Evolutionary conservation across 257 asterid species (phyloP).

Genomic region (Perilla frutescens): DNA sequence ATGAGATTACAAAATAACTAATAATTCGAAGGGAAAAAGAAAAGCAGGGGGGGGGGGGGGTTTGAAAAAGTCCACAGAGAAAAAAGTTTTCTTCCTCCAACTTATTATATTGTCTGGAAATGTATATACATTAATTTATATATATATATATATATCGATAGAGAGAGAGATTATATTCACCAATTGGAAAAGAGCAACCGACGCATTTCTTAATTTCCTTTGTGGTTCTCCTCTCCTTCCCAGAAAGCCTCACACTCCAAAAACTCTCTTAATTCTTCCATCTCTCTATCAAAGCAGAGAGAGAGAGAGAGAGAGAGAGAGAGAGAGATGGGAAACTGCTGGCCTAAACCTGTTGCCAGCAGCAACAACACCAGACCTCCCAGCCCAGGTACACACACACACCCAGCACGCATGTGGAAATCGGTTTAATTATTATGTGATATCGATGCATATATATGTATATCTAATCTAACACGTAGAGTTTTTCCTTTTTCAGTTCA

Average conservation of each 20-base stretch:
- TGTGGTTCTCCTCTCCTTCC: constrained; percentile 35
- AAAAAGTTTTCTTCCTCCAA: background rate
- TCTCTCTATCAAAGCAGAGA: background rate
- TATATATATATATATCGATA: background rate
- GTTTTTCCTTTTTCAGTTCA: constrained; percentile 1
- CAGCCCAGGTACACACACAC: constrained; percentile 42
- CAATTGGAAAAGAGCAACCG: background rate
- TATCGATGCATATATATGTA: background rate
- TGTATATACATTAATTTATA: background rate
- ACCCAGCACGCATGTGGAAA: background rate
- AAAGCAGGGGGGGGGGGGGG: background rate
- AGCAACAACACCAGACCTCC: constrained; percentile 35
- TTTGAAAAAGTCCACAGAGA: constrained; percentile 36
- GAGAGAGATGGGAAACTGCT: constrained; percentile 55
- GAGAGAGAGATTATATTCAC: background rate
- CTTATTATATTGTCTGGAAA: background rate
- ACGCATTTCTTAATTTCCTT: constrained; percentile 19
- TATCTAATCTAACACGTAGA: background rate
- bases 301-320: constrained; percentile 14
- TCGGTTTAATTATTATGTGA: background rate
- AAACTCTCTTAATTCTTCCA: background rate
- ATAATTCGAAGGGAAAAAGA: too few relatives aligned
- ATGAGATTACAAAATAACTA: too few relatives aligned
- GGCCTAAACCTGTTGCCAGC: constrained; percentile 46
- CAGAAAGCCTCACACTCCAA: constrained; percentile 31